Evolutionary conservation across 169 alveolate species (phyloP).

Genomic region (Plasmodium yoelii): DNA sequence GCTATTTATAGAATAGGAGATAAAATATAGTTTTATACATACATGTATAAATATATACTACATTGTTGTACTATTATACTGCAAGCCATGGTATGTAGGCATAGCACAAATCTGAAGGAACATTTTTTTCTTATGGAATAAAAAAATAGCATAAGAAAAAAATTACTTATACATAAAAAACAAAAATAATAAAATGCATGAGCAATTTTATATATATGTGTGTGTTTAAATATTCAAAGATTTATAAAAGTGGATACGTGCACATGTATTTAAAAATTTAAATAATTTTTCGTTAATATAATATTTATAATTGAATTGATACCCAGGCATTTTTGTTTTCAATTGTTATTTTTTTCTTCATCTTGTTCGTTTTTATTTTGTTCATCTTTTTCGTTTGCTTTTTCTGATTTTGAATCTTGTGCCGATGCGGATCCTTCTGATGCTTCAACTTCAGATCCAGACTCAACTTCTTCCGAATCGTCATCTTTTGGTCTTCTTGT

Average conservation of each 20-base stretch:
- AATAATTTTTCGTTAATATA: not conserved
- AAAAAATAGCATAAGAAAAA: not conserved
- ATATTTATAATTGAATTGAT: too few species aligned
- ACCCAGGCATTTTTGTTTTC: too few species aligned
- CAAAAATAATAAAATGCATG: not conserved
- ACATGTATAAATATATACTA: too few species aligned
- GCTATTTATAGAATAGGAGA: too few species aligned
- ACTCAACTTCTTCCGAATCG: slow-evolving; percentile 3
- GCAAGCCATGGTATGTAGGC: not conserved
- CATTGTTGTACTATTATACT: too few species aligned
- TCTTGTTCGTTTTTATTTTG: slow-evolving; percentile 3
- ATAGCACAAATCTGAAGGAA: not conserved
- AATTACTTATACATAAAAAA: not conserved
- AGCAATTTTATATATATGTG: not conserved
- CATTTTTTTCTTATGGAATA: not conserved
- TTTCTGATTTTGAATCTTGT: slow-evolving; percentile 8
- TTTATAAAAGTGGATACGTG: slow-evolving; percentile 3
- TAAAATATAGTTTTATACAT: too few species aligned
- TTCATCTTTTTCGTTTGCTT: slow-evolving; percentile 3
- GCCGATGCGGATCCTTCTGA: not conserved
- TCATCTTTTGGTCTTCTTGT: slow-evolving; percentile 29
- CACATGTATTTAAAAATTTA: not conserved
- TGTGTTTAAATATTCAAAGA: slow-evolving; percentile 8
- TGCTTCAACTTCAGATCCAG: slow-evolving; percentile 3
- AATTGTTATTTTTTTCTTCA: not conserved